A percentile compares a stretch with the other conserved stretches of the same genome.
phyloP scores from a whole-genome alignment of 768 basidiomycete species.

The Leccinellum albellum region DNA sequence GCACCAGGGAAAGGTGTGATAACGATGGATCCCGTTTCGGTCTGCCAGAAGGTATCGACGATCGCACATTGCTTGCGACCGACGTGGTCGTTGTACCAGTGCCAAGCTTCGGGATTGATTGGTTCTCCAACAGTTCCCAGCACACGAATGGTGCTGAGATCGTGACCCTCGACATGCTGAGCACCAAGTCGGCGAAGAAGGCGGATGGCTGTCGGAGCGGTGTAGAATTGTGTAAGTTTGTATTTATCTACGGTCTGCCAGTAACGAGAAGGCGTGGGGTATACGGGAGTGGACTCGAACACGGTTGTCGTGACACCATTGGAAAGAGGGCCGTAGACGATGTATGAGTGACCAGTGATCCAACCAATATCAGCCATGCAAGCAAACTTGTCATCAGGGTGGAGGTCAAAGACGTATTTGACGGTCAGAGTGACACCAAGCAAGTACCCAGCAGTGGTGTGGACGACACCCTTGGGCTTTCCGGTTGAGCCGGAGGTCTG shows the following conservation, averaged over 20 bases:
- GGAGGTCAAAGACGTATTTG: slow-evolving; percentile 97
- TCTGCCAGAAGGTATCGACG: slow-evolving; percentile 97
- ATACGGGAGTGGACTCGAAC: slow-evolving; percentile 96
- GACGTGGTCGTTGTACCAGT: slow-evolving; percentile 97
- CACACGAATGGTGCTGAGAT: slow-evolving; percentile 79
- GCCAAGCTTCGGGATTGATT: slow-evolving; percentile 98
- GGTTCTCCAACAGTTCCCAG: slow-evolving; percentile 96
- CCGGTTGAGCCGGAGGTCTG: slow-evolving; percentile 94
- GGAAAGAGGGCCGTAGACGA: slow-evolving; percentile 91
- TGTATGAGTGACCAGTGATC: slow-evolving; percentile 98
- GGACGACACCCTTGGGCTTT: slow-evolving; percentile 96
- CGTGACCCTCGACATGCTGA: slow-evolving; percentile 79
- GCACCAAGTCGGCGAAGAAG: slow-evolving; percentile 82
- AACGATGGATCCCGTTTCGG: slow-evolving; percentile 95
- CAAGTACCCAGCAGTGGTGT: slow-evolving; percentile 85
- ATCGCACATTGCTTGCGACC: slow-evolving; percentile 86
- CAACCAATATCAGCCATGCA: slow-evolving; percentile 99
- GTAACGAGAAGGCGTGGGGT: slow-evolving; percentile 94
- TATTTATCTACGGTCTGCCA: slow-evolving; percentile 95
- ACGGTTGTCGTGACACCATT: slow-evolving; percentile 82
- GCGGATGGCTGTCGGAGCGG: slow-evolving; percentile 91
- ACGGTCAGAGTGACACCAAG: slow-evolving; percentile 89
- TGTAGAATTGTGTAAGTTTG: slow-evolving; percentile 95
- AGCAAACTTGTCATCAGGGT: slow-evolving; percentile 92
- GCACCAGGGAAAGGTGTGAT: slow-evolving; percentile 96